Base-by-base conservation (phyloP, 768 basidiomycete genomes). In the Leccinum uliginosum region DNA sequence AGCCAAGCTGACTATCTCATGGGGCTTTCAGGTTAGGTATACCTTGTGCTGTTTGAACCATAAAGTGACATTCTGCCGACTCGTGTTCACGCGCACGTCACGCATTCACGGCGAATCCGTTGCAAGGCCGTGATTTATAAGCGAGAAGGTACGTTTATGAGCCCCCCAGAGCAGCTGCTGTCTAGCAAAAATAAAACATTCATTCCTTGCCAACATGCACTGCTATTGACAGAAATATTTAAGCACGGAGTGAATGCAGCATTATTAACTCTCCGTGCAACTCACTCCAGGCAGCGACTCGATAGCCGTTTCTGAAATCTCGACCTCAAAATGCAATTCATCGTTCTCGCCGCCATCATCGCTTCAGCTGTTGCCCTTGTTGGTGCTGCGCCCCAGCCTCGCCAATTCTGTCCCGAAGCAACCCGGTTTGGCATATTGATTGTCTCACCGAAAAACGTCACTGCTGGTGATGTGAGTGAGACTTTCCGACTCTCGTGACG, bases 401-500 rank as follows among this genome's bases (percentile, higher is more conserved):
- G 71, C n/a, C 61, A 59, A 32, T 2, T 0, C 4, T 70, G 69
- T 52, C 1, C 69, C 2, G 19, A 69, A 43, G 69, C 71, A n/a
- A 1, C 62, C 6, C 60, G 26, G 5, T 70, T 53, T 51, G 69
- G 69, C 9, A 30, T 47, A 5, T 21, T 70, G 21, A 53, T 0
- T 7, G 15, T 72, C 38, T 58, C 59, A 34, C 69, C 69, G 17
- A 54, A 59, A 30, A 65, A 47, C 1, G 54, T 70, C 50, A 19
- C 65, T 6, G 48, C 69, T 6, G 69, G 69, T 1, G 71, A 71
- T 3, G 69, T 70, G 26, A 51, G 65, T 55, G 8, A 21, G 34
- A 15, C 40, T 14, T n/a, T 24, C 1, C n/a, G 14, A 10, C 24
- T 44, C 8, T 12, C 17, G 2, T 17, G 27, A 38, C 11, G n/a